phyloP scores from a whole-genome alignment of 257 asterid species.

The Nicotiana knightiana region DNA sequence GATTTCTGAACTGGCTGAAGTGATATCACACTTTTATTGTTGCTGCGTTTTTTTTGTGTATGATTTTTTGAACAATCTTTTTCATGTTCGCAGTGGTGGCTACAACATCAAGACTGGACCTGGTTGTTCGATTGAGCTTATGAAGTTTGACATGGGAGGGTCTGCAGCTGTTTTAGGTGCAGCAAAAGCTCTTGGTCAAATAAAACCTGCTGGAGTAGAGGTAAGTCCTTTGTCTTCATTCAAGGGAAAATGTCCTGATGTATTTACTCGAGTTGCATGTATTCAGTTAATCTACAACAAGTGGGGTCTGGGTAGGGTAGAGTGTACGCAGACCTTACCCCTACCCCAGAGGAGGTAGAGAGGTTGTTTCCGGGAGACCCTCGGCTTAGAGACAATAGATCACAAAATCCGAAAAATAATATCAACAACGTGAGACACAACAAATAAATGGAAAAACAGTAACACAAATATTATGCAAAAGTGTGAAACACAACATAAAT shows the following conservation, averaged over 20 bases:
- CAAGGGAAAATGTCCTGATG: neutral
- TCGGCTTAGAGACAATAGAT: too few species aligned
- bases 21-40: neutral
- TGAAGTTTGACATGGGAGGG: slow-evolving; percentile 99
- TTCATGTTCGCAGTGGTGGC: slow-evolving; percentile 67
- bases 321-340: too few species aligned
- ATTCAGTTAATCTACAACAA: neutral
- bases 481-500: too few species aligned
- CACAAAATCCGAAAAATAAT: too few species aligned
- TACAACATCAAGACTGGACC: slow-evolving; percentile 98
- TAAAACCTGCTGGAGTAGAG: slow-evolving; percentile 98
- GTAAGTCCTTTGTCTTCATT: slow-evolving; percentile 27
- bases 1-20: neutral
- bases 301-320: too few species aligned
- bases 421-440: too few species aligned
- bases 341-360: too few species aligned
- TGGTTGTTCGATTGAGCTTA: slow-evolving; percentile 78
- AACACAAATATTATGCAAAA: too few species aligned
- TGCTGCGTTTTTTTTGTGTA: neutral
- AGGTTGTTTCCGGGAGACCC: too few species aligned
- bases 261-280: slow-evolving; percentile 7
- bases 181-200: slow-evolving; percentile 92
- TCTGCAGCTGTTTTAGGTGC: slow-evolving; percentile 98
- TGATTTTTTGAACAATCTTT: slow-evolving; percentile 2
- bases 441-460: too few species aligned